Conservation (phyloP, 2,329 filamentous ascomycete species). For the Fulvia fulva region DNA sequence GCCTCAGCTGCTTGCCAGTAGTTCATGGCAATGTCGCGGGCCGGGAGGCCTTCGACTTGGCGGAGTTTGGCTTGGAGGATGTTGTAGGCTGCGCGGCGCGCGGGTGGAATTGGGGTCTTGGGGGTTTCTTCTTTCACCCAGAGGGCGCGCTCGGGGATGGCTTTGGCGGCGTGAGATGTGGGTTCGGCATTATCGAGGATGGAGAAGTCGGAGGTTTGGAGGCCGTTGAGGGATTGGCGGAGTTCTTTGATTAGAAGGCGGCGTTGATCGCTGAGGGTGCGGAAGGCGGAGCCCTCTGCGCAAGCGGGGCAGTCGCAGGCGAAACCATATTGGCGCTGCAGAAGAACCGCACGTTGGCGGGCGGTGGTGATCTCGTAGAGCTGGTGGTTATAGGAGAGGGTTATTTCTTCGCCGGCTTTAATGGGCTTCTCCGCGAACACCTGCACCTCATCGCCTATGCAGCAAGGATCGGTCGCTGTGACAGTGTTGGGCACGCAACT, state of each 20-base stretch:
- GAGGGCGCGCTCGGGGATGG: neutral
- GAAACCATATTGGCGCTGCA: slow-evolving; percentile 12
- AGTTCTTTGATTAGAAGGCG: slow-evolving; percentile 2
- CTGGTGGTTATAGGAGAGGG: slow-evolving; percentile 9
- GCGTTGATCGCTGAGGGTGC: neutral
- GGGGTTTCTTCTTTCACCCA: slow-evolving; percentile 6
- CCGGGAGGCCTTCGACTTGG: slow-evolving; percentile 6
- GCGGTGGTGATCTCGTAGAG: slow-evolving; percentile 12
- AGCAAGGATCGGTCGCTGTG: slow-evolving; percentile 5
- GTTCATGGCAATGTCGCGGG: neutral
- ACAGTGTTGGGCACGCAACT: slow-evolving; percentile 10
- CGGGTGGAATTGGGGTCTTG: neutral
- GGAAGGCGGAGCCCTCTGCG: neutral
- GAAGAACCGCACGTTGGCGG: slow-evolving; percentile 4
- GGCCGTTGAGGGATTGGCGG: neutral
- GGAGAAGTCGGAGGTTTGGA: slow-evolving; percentile 2
- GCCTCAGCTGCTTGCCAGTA: slow-evolving; percentile 13
- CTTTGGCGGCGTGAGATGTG: neutral
- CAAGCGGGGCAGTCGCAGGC: slow-evolving; percentile 8
- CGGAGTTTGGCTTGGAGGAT: slow-evolving; percentile 7
- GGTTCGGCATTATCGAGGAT: neutral
- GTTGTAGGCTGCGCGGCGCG: neutral
- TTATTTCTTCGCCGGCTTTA: slow-evolving; percentile 10
- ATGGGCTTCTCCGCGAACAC: slow-evolving; percentile 11
- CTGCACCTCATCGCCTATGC: slow-evolving; percentile 5